Base-by-base conservation (phyloP, 2,329 filamentous ascomycete genomes). In the Trichoderma sp. region DNA sequence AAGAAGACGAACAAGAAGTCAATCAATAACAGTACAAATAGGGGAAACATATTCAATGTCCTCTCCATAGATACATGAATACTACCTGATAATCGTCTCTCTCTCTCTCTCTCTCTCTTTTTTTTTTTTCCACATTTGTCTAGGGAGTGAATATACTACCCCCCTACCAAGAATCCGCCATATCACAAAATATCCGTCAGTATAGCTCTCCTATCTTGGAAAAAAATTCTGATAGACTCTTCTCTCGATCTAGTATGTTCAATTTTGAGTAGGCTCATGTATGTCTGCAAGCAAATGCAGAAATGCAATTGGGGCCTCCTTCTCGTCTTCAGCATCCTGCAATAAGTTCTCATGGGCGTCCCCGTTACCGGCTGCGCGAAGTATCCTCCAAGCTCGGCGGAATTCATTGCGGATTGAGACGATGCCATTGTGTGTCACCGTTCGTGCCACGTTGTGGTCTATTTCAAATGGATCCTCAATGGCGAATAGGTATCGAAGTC, bases 391-490 rank as follows among this genome's bases (percentile, higher is more conserved):
- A 3, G 92, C 92, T 22, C 93, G 86, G 19, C 92, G 86, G 74
- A 97, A 95, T 78, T 97, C 93, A 73, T 95, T 90, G 48, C 92
- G 84, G 69, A 97, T 95, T 0, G 90, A 86, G 1, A 92, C 89
- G 70, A 97, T 92, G 2, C 93, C 92, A 69, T 89, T 87, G 74
- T 94, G 91, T 7, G 90, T 93, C 1, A 97, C 93, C 0, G 93
- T 97, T 59, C 92, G 84, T 3, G 92, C 94, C 37, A 97, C 91
- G 73, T 97, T 97, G 78, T 97, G 93, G 48, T 93, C 89, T 2
- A 89, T 80, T 80, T 97, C 93, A 74, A 97, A 97, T 0, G 94
- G 94, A 76, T 97, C 94, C 76, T 97, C 94, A 69, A 97, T 94
- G 35, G 92, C 92, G 71, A 97, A 91, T 5, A 97, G 84, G 76